Evolutionary conservation across 2,329 filamentous ascomycete genomes (phyloP).

Genomic region (Fusarium vanettenii): DNA sequence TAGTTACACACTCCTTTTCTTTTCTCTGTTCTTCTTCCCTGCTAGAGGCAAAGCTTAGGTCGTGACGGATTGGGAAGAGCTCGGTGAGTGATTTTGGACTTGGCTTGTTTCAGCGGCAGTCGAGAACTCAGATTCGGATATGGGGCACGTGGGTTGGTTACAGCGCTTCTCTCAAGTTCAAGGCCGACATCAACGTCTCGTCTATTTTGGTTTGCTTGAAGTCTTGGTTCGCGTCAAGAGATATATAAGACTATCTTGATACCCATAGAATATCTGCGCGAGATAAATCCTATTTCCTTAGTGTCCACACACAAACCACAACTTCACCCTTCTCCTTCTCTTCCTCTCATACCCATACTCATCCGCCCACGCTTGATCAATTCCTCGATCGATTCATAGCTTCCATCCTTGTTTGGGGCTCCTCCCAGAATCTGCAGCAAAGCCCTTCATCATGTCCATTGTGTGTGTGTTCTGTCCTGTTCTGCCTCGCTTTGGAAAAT

Average conservation of each 20-base stretch:
- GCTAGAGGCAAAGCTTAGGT: background rate
- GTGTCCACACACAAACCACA: background rate
- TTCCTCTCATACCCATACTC: background rate
- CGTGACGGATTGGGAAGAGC: background rate
- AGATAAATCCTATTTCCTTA: background rate
- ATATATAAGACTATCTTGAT: constrained; percentile 20
- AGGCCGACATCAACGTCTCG: constrained; percentile 19
- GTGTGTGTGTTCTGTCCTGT: constrained; percentile 27
- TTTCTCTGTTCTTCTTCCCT: background rate
- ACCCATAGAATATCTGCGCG: background rate
- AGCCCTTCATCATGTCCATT: constrained; percentile 26
- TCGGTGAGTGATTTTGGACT: background rate
- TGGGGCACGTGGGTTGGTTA: background rate
- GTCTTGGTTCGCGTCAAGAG: background rate
- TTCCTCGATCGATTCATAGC: background rate
- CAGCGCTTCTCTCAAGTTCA: background rate
- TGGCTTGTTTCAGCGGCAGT: background rate
- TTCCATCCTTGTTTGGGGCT: background rate
- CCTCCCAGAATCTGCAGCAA: constrained; percentile 21
- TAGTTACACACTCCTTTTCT: background rate
- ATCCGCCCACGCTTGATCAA: background rate
- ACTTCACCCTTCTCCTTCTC: background rate
- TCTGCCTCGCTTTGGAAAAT: constrained; percentile 24
- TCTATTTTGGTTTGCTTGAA: constrained; percentile 20
- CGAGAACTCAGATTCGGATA: background rate